A percentile compares a stretch with the other conserved stretches of the same genome.
phyloP scores from a whole-genome alignment of 306 rosid species.

The Mimosa bimucronata region DNA sequence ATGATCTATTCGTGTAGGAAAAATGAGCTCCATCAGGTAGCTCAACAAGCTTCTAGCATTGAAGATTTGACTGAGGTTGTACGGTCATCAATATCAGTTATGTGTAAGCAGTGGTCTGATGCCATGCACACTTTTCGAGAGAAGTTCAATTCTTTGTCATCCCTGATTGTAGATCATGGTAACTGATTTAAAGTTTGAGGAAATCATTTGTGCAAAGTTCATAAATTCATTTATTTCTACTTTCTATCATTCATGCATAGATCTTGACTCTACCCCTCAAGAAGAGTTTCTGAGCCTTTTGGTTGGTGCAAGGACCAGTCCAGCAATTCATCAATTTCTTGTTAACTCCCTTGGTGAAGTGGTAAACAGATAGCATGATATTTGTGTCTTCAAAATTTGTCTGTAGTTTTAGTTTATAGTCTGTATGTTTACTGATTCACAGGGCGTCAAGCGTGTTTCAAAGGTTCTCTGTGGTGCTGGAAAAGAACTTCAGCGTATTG shows the following conservation, averaged over 20 bases:
- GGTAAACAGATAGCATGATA: constrained; percentile 51
- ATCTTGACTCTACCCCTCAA: constrained; percentile 82
- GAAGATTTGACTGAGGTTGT: constrained; percentile 89
- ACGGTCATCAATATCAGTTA: constrained; percentile 78
- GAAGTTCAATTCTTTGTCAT: constrained; percentile 82
- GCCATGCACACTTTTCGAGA: constrained; percentile 84
- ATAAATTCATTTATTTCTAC: constrained; percentile 34
- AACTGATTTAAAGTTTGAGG: constrained; percentile 36
- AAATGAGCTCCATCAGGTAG: constrained; percentile 93
- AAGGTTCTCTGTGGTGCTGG: constrained; percentile 90
- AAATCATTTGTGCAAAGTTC: constrained; percentile 27
- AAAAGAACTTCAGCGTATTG: constrained; percentile 88
- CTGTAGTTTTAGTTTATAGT: constrained; percentile 40
- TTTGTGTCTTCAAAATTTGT: constrained; percentile 31
- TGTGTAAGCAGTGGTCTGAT: constrained; percentile 97
- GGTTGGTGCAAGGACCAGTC: constrained; percentile 98
- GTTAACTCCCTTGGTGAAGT: constrained; percentile 90
- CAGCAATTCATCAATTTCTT: constrained; percentile 90
- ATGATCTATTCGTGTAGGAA: constrained; percentile 53
- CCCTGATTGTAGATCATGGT: constrained; percentile 80
- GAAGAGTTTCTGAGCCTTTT: constrained; percentile 92
- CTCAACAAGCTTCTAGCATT: constrained; percentile 95
- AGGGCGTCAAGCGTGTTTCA: constrained; percentile 93
- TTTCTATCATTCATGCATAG: constrained; percentile 50
- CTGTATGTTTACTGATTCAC: constrained; percentile 38